Percentiles rank a stretch among this genome's conserved stretches.
Evolutionary conservation across 23 red algal genomes (phyloP).

Genomic region (Gracilaria vermiculophylla): DNA sequence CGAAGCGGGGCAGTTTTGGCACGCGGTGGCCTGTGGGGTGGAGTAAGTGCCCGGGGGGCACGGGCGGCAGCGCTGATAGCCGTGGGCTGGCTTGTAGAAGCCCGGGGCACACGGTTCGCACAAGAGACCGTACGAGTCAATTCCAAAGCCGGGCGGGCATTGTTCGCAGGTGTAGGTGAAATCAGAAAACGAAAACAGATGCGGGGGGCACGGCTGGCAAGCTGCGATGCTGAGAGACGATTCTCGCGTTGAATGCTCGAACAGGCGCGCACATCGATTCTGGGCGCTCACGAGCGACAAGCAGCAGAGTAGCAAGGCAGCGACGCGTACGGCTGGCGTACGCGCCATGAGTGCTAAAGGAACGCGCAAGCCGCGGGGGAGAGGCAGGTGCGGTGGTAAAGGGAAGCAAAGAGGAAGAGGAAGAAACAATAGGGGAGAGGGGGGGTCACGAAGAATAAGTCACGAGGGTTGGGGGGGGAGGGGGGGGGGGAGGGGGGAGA

Average conservation of each 20-base stretch:
- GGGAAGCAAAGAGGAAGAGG: too few species aligned
- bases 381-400: too few species aligned
- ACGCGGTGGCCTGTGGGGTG: background rate
- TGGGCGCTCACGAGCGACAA: background rate
- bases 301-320: background rate
- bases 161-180: background rate
- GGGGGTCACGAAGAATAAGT: background rate
- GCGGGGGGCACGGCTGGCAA: background rate
- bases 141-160: background rate
- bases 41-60: constrained; percentile 1
- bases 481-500: background rate
- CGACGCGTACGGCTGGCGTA: background rate
- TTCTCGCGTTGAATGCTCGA: background rate
- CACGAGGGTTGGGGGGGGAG: background rate
- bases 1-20: background rate
- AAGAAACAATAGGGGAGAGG: background rate
- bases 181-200: background rate
- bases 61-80: background rate
- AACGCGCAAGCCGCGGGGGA: background rate
- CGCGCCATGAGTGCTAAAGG: background rate
- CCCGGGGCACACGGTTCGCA: constrained; percentile 2
- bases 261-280: background rate
- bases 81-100: background rate
- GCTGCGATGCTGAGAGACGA: background rate
- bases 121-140: constrained; percentile 7